Base-by-base conservation (phyloP, 768 basidiomycete genomes). In the Suillus weaverae region DNA sequence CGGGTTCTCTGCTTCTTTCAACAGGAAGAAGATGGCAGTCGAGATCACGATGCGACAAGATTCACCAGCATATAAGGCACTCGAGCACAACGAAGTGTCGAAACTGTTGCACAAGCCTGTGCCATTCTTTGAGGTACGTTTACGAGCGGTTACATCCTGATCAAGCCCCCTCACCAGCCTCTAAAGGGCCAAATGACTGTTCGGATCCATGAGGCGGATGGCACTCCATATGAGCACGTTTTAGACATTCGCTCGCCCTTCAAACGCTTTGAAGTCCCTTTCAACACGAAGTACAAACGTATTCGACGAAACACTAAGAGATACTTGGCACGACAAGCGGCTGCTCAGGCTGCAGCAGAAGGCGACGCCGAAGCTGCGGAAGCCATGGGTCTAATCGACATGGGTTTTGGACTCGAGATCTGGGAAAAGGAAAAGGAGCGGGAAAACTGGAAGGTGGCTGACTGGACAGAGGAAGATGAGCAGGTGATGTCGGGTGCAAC, bases 381-480 rank as follows among this genome's bases (percentile, higher is more conserved):
- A 71, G 93, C 94, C 3, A 95, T 95, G 79, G 93, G 92, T 54
- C 90, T 96, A 85, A 86, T 96, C 46, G 95, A 96, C 73, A 94
- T 95, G 85, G 91, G 92, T 2, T 98, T 98, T 72, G 94, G 92
- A 26, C 80, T 97, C 46, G 93, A 94, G 64, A 87, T 97, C 22
- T 98, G 97, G 96, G 97, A 99, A 79, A 94, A 97, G 71, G 93
- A 95, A 71, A 86, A 89, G 71, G 93, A 95, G 72, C 87, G 94
- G 53, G 92, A 94, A 74, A 90, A 90, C 66, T 99, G 97, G 97
- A 92, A 92, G 74, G 96, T 99, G 4, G 91, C 92, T 7, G 96
- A 99, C 74, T 99, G 97, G 97, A 93, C 92, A 5, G 96, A 97
- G 71, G 95, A 97, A 69, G 95, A 99, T 65, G 96, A 97, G 72